Evolutionary conservation across 371 early-diverging fungal species (phyloP).

Genomic region (Capniomyces stellatus): DNA sequence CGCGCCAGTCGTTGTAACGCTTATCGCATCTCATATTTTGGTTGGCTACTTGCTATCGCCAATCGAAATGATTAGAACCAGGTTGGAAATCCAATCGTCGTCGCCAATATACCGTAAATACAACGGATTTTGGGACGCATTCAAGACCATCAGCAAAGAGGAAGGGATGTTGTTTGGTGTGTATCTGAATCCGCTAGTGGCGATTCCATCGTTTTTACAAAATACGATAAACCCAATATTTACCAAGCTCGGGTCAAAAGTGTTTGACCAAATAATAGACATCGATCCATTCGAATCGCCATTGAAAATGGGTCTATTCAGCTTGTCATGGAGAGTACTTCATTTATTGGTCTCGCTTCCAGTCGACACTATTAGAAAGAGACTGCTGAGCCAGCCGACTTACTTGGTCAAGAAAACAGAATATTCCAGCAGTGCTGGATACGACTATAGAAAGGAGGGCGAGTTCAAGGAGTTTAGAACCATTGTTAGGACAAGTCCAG

Average conservation of each 20-base stretch:
- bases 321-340: conserved; percentile 28
- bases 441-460: neutral
- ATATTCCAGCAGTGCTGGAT: neutral
- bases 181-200: conserved; percentile 40
- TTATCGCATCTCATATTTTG: conserved; percentile 43
- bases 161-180: conserved; percentile 45
- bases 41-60: conserved; percentile 56
- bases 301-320: conserved; percentile 38
- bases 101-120: conserved; percentile 52
- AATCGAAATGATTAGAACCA: conserved; percentile 52
- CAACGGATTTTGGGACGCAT: conserved; percentile 42
- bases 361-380: conserved; percentile 65
- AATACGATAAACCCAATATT: conserved; percentile 54
- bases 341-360: conserved; percentile 62
- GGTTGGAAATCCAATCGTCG: conserved; percentile 51
- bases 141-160: conserved; percentile 44
- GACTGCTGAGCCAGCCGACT: conserved; percentile 57
- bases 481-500: conserved; percentile 43
- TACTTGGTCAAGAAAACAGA: conserved; percentile 9
- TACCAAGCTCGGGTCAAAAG: conserved; percentile 39
- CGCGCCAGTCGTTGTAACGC: conserved; percentile 31
- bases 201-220: conserved; percentile 56
- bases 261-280: conserved; percentile 22
- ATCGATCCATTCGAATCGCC: conserved; percentile 46
- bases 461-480: conserved; percentile 33